phyloP scores from a whole-genome alignment of 805 yeast genomes.

The Blastobotrys attinorum region DNA sequence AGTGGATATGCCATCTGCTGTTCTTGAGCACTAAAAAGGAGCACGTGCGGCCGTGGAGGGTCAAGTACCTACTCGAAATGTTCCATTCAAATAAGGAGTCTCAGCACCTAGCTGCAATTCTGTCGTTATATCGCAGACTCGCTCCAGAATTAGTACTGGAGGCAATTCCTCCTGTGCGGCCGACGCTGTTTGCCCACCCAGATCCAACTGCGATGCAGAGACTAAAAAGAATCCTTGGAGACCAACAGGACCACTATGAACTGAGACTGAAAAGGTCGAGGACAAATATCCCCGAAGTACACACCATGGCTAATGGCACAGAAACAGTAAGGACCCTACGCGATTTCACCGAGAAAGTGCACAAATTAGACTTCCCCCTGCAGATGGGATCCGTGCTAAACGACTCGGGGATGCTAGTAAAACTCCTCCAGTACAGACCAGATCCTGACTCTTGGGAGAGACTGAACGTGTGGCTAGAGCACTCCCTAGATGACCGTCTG shows the following conservation, averaged over 20 bases:
- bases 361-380: conserved; percentile 13
- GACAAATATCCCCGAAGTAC: background rate
- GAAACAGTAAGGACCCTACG: background rate
- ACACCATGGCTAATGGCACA: background rate
- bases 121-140: conserved; percentile 19
- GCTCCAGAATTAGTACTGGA: conserved; percentile 22
- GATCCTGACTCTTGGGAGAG: conserved; percentile 15
- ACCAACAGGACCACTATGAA: background rate
- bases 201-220: conserved; percentile 10
- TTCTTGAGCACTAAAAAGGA: conserved; percentile 9
- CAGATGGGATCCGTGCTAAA: conserved; percentile 17
- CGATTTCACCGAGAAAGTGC: conserved; percentile 12
- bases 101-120: conserved; percentile 18
- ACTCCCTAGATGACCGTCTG: background rate
- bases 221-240: background rate
- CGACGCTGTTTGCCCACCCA: conserved; percentile 26
- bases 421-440: conserved; percentile 11
- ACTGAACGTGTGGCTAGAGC: conserved; percentile 13
- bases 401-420: conserved; percentile 8
- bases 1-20: conserved; percentile 18
- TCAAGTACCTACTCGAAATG: conserved; percentile 15
- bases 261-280: background rate
- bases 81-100: conserved; percentile 18
- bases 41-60: conserved; percentile 19
- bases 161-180: conserved; percentile 21